Evolutionary conservation across 257 asterid species (phyloP).

Genomic region (Coffea eugenioides): DNA sequence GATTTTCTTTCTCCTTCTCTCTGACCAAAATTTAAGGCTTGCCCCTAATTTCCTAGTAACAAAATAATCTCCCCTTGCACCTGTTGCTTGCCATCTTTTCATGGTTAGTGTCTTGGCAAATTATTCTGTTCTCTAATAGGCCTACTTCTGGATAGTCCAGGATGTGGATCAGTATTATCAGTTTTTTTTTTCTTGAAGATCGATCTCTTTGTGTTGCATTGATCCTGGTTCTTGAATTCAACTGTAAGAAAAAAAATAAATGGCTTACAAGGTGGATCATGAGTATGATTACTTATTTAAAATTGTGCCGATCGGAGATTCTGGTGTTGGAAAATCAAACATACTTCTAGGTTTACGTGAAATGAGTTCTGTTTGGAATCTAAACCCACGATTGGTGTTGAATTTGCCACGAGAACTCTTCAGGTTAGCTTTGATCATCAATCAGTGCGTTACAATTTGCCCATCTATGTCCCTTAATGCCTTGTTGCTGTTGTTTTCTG

Average conservation of each 20-base stretch:
- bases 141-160: too few species aligned
- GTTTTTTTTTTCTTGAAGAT: too few species aligned
- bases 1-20: neutral
- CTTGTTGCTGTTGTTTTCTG: neutral
- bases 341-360: slow-evolving; percentile 47
- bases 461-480: neutral
- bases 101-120: neutral
- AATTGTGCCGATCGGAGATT: slow-evolving; percentile 46
- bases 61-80: neutral
- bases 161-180: too few species aligned
- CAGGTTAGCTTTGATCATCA: slow-evolving; percentile 30
- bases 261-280: slow-evolving; percentile 50
- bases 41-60: neutral
- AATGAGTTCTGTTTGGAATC: slow-evolving; percentile 51
- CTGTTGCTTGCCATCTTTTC: neutral
- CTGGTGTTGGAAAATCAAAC: slow-evolving; percentile 52
- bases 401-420: slow-evolving; percentile 53
- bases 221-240: slow-evolving; percentile 6
- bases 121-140: neutral
- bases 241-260: slow-evolving; percentile 6
- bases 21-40: neutral
- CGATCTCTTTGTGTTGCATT: neutral
- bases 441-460: neutral
- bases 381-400: slow-evolving; percentile 55
- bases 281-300: slow-evolving; percentile 46